Conservation (phyloP, 805 yeast species). For the Metschnikowia kunwiensis region DNA sequence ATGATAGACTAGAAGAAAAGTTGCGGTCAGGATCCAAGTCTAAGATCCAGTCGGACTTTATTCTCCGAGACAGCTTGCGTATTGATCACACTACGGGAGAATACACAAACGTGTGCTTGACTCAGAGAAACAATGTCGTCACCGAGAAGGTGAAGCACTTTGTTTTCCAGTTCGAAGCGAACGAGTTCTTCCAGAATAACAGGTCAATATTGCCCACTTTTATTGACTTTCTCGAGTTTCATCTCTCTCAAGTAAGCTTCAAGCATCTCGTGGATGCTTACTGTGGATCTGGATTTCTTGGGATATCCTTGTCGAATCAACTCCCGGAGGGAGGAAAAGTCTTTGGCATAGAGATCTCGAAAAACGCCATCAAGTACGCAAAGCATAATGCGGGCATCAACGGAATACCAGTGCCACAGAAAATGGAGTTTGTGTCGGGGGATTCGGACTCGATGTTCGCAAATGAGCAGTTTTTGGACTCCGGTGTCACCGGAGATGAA, state of each 20-base stretch:
- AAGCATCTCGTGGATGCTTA: slow-evolving; percentile 40
- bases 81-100: slow-evolving; percentile 31
- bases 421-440: slow-evolving; percentile 36
- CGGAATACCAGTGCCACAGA: slow-evolving; percentile 28
- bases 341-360: slow-evolving; percentile 41
- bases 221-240: slow-evolving; percentile 28
- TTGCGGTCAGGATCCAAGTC: slow-evolving; percentile 1
- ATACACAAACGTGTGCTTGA: slow-evolving; percentile 23
- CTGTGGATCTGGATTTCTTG: slow-evolving; percentile 47
- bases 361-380: slow-evolving; percentile 33
- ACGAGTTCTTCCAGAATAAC: slow-evolving; percentile 48
- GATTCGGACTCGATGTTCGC: slow-evolving; percentile 36
- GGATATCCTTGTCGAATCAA: slow-evolving; percentile 32
- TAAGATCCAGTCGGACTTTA: slow-evolving; percentile 18
- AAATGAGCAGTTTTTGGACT: slow-evolving; percentile 21
- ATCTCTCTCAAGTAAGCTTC: slow-evolving; percentile 13
- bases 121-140: slow-evolving; percentile 26
- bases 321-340: slow-evolving; percentile 32
- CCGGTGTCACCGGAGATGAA: slow-evolving; percentile 30
- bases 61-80: slow-evolving; percentile 34
- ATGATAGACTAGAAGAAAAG: slow-evolving; percentile 7
- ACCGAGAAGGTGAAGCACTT: slow-evolving; percentile 36
- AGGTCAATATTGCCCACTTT: slow-evolving; percentile 34
- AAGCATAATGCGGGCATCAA: slow-evolving; percentile 38
- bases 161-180: slow-evolving; percentile 37